Evolutionary conservation across 2,329 filamentous ascomycete species (phyloP).

Genomic region (Tolypocladium tropicale): DNA sequence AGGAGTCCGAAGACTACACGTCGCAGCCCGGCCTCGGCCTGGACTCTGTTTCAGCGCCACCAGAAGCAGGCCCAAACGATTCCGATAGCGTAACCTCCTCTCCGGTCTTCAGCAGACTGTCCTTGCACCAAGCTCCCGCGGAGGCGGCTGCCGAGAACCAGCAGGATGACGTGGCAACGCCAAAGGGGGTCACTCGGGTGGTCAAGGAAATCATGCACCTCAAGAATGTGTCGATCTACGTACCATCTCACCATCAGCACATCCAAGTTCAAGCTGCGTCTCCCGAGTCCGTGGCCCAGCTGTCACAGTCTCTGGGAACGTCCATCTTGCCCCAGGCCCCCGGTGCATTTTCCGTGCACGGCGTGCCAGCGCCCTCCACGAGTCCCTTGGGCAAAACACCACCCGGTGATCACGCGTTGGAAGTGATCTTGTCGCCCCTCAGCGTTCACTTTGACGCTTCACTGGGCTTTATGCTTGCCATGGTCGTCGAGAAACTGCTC

Average conservation of each 20-base stretch:
- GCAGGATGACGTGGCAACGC: conserved; percentile 35
- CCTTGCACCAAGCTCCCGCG: not conserved
- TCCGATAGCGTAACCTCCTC: conserved; percentile 16
- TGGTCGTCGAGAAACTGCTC: conserved; percentile 38
- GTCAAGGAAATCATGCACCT: conserved; percentile 45
- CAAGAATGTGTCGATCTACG: conserved; percentile 40
- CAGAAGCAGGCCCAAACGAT: conserved; percentile 1
- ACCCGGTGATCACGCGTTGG: conserved; percentile 22
- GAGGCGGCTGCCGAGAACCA: conserved; percentile 8
- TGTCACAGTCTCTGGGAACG: conserved; percentile 20
- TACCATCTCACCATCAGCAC: conserved; percentile 39
- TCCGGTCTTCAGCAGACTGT: conserved; percentile 16
- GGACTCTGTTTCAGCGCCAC: not conserved
- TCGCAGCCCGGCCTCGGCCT: not conserved
- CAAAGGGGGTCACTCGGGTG: conserved; percentile 41
- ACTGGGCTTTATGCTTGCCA: conserved; percentile 42
- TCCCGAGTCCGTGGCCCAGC: conserved; percentile 15
- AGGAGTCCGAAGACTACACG: conserved; percentile 12
- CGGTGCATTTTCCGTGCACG: conserved; percentile 46
- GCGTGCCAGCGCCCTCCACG: not conserved
- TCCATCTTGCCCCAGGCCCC: conserved; percentile 43
- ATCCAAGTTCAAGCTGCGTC: conserved; percentile 22
- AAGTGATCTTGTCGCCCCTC: conserved; percentile 41
- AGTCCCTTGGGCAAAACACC: not conserved
- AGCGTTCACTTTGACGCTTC: conserved; percentile 45